Evolutionary conservation across 2,329 filamentous ascomycete genomes (phyloP), one percentile per base, ranked within the genome.

Genomic region (Arthroderma uncinatum): DNA sequence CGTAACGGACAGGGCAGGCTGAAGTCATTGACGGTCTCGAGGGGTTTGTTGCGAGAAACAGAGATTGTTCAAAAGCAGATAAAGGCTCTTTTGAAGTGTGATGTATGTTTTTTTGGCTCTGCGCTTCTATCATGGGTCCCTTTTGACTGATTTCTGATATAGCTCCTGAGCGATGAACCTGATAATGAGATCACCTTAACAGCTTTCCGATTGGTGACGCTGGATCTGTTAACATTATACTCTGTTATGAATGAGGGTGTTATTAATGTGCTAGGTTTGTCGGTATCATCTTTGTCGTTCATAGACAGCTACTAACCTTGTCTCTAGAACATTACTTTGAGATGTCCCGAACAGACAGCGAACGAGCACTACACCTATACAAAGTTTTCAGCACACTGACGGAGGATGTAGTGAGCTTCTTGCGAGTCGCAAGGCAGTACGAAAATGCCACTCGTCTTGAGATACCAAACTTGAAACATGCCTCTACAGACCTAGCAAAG

Each of bases 141-240:
- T 61, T 65, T 57, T 34, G 25, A 14, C 58, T 65, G 56, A 66
- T 37, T 47, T 9, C 44, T n/a, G 39, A 30, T 50, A 33, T 67
- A 91, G 89, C 83, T 96, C 54, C 81, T 97, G 68, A 85, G 89
- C 54, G 82, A 85, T 62, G 93, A 97, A 65, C 84, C 87, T 6
- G 91, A 96, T 69, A 98, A 97, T 68, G 93, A 98, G 71, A 97
- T 98, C 64, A 94, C 90, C 8, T 80, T 97, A 63, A 94, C 89
- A 8, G 91, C 94, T 28, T 98, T 97, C 69, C 83, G 93, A 58
- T 78, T 98, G 61, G 77, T 98, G 56, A 94, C 95, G 19, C 78
- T 95, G 65, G 93, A 98, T 71, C 78, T 98, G 37, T 74, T 98
- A 60, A 84, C 88, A 12, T 77, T 98, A 56, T 98, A 95, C 75